Evolutionary conservation across 495 filamentous ascomycete species (phyloP), one percentile per base, ranked within the genome.

Genomic region (Penicillium flavigenum): DNA sequence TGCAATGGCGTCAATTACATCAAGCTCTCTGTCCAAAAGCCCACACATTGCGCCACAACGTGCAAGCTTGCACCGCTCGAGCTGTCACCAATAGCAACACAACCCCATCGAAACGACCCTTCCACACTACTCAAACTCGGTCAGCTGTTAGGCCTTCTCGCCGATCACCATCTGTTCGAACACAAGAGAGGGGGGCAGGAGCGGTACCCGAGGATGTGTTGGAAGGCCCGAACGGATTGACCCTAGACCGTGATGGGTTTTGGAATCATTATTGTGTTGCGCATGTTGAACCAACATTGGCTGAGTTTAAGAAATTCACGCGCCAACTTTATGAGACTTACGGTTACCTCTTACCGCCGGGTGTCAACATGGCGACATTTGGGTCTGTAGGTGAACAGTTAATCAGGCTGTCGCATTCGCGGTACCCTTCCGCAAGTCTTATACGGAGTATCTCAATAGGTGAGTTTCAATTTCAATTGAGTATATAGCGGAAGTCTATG

Each of bases 371-470:
- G 8, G 46, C 39, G 4, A 66, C 55, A 2, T 74, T 71, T 47
- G 53, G 47, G 49, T n/a, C 57, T 6, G 55, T 70, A 7, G 56
- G 51, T 1, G 26, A 32, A 27, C 52, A 61, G 9, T n/a, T 74
- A 32, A 34, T 69, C 5, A 55, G 19, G 6, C 57, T 45, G 14
- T 52, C 65, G 1, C 61, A 60, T 17, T 38, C 38, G 9, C 11
- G 31, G 9, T 0, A 19, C 2, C 62, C 70, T 1, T 60, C 62
- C 31, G 56, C 52, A 11, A 47, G 43, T 1, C 52, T 44, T 1
- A 56, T 73, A 42, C 47, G 47, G 32, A 39, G 47, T 1, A 70
- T 76, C 47, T 69, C 68, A 8, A 20, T 54, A 36, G 69, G 72
- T 73, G 38, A 44, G 66, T 67, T 22, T 72, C 38, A 44, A 66